Base-by-base conservation (phyloP, 805 yeast species). In the Blastobotrys mokoenaii region DNA sequence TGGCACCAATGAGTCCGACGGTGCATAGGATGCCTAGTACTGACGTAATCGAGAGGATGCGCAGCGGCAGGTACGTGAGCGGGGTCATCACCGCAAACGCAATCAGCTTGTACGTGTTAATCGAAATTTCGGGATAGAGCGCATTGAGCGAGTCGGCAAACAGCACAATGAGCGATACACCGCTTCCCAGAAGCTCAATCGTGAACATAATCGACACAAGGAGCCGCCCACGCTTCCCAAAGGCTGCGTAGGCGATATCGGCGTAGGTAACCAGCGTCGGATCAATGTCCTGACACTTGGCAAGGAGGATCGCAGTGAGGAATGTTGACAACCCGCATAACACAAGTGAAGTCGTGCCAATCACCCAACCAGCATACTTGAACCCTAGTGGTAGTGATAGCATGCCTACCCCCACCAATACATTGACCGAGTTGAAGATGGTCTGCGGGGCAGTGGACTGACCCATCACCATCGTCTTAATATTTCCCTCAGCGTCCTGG, bases 81-180 rank as follows among this genome's bases (percentile, higher is more conserved):
- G 96, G 96, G 0, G 94, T 82, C 46, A 87, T 70, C 5, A 74
- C 38, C 7, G 81, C 71, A 38, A 82, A 65, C 14, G 54, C 55
- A 39, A 85, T 51, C 38, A 82, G 45, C 59, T 87, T 87, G 67
- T 82, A 83, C 32, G 71, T 68, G 33, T 71, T 67, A 15, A 70
- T 64, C 0, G 84, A 71, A 34, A 76, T 59, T 12, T 61, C 49
- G 1, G 84, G 84, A 51, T 76, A 70, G 34, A 84, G 64, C 0
- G 89, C 86, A 64, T 77, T 76, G 44, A 88, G 70, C 1, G 95
- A 84, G 63, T 88, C 96, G 16, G 94, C 87, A 62, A 88, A 86
- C 18, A 88, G 68, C 17, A 88, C 85, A 41, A 84, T 76, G 49
- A 88, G 68, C 0, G 95, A 76, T 9, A 88, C 89, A 14, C 95